Evolutionary conservation across 495 filamentous ascomycete genomes (phyloP), one percentile per base, ranked within the genome.

Genomic region (Wilcoxina mikolae): DNA sequence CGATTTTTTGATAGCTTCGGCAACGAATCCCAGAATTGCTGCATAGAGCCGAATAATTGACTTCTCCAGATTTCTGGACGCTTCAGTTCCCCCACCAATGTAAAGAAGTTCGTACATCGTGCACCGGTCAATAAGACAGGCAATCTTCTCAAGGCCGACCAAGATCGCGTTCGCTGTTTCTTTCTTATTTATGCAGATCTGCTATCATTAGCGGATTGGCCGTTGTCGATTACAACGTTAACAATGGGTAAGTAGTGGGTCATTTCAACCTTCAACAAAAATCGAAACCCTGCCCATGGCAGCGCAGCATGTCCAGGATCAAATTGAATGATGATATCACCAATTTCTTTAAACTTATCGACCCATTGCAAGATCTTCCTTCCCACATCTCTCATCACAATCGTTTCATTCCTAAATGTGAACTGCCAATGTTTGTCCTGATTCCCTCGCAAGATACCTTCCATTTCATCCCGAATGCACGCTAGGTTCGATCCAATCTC

Each of bases 281-380:
- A 70, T 10, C 69, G 57, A 12, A 73, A 56, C 1, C 50, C 68
- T 10, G 72, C 73, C 73, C 73, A 75, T 4, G 73, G 72, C 42
- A 76, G 58, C 12, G 69, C 65, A 10, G 68, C 67, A 65, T 74
- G 70, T 1, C 35, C 62, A 9, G 72, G 68, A 63, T 75, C 70
- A 61, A 68, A 69, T 41, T 70, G 65, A 4, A 68, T 58, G 2
- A 64, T 67, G 10, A 66, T 53, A 56, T 73, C 69, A 5, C 71
- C 73, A 48, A 71, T 52, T 20, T 58, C 58, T 46, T 65, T 71
- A 58, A 74, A 74, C 26, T 64, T 68, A 15, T 68, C 54, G 10
- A 74, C 47, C 68, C 68, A 74, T 12, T 20, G 46, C 5, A 67
- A 53, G 3, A 71, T 56, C 31, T 55, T 63, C 10, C 60, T 45